Percentiles rank a stretch among this genome's conserved stretches.
Evolutionary conservation across 441 rosid species (phyloP).

Genomic region (Bocquillonia castaneifolia): DNA sequence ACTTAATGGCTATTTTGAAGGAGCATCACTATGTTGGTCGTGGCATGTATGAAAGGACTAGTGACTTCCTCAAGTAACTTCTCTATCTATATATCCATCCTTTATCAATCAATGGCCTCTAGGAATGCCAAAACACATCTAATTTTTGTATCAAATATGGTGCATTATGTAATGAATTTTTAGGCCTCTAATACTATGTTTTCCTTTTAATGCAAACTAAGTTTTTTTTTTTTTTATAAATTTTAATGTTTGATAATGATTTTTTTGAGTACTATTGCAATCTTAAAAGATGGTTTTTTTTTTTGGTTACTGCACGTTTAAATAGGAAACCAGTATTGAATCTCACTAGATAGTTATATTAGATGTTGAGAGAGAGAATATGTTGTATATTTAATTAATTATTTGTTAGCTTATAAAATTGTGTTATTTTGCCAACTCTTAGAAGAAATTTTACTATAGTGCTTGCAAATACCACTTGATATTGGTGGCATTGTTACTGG

Average conservation of each 20-base stretch:
- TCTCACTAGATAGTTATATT: background rate
- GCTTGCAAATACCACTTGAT: background rate
- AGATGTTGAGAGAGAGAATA: background rate
- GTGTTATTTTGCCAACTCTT: background rate
- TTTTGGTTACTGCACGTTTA: background rate
- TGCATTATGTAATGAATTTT: too few species aligned
- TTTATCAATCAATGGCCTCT: too few species aligned
- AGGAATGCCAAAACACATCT: too few species aligned
- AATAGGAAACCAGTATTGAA: background rate
- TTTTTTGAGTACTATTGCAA: too few species aligned
- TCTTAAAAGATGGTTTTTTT: too few species aligned
- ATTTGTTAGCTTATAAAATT: background rate
- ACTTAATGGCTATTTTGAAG: slow-evolving; percentile 38
- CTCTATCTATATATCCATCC: slow-evolving; percentile 5
- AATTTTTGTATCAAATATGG: too few species aligned
- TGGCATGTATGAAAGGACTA: slow-evolving; percentile 93
- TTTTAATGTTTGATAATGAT: too few species aligned
- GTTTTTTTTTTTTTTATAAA: too few species aligned
- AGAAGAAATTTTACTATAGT: too few species aligned
- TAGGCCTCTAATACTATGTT: too few species aligned
- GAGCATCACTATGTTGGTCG: slow-evolving; percentile 94
- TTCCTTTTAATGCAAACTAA: too few species aligned
- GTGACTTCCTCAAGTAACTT: slow-evolving; percentile 77
- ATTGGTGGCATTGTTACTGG: background rate
- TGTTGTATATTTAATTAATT: background rate